Base-by-base conservation (phyloP, 371 early-diverging fungal species). In the Catenaria anguillulae region DNA sequence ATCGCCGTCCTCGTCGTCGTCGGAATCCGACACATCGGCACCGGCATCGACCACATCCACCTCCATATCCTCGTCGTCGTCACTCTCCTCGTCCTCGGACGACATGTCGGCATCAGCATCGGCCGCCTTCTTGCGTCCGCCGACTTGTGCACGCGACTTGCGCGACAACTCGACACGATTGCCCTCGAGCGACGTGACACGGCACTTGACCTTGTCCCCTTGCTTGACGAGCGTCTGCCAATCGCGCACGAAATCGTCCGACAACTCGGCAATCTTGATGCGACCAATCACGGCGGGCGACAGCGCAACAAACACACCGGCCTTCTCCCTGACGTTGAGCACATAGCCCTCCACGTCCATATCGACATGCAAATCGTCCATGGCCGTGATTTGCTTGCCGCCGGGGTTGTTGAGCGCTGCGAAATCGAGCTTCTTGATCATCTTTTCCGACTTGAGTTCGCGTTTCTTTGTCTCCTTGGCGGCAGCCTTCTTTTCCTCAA, bases 241-340 rank as follows among this genome's bases (percentile, higher is more conserved):
- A 60, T 93, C 88, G 66, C 85, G 84, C 36, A 93, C 75, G 66
- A 76, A 91, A 40, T 81, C 84, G 71, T 94, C 93, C 0, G 85
- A 84, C n/a, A 95, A 63, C 64, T 92, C 86, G 50, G 81, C 77
- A 69, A 93, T 89, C 74, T 88, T 84, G 56, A 91, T 88, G 61
- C 90, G 83, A 23, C 80, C 96, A 60, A 71, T 70, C 45, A 87
- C 60, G 23, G 72, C 65, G 52, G 78, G 80, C 42, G 80, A 80
- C 29, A 90, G 65, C n/a, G 75, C 65, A 36, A 94, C 78, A 71
- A 91, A 91, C 40, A 81, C 73, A 63, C 93, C 93, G 31, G 52
- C 52, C 40, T 76, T 76, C 33, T 84, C 77, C 15, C 82, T 75
- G 33, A 90, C 75, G 62, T 77, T 81, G 48, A 77, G 77, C 54